Percentiles rank a stretch among this genome's conserved stretches.
phyloP scores from a whole-genome alignment of 352 stramenopile genomes.

The Pythium graminicola region DNA sequence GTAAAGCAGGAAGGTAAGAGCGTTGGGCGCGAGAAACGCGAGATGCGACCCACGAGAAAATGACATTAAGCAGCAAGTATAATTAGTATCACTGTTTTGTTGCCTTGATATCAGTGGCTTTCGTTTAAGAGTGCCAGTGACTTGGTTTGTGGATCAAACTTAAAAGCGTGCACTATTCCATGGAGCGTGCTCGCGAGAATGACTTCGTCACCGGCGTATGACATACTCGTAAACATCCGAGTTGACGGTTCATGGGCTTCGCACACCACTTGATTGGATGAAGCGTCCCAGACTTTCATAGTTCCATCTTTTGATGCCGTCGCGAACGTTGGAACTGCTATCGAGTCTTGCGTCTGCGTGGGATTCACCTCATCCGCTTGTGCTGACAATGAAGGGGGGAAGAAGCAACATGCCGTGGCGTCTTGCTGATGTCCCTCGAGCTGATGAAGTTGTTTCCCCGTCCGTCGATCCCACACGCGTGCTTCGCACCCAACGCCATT shows the following conservation, averaged over 20 bases:
- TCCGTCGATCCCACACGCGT: slow-evolving; percentile 76
- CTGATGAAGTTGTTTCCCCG: slow-evolving; percentile 45
- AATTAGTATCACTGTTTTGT: background rate
- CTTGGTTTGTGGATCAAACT: slow-evolving; percentile 21
- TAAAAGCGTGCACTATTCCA: slow-evolving; percentile 40
- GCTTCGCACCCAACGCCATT: slow-evolving; percentile 73
- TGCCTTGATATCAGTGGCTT: too few relatives aligned
- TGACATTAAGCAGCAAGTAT: background rate
- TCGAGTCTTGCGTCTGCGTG: background rate
- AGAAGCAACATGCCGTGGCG: slow-evolving; percentile 64
- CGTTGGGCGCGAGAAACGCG: background rate
- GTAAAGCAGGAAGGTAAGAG: background rate
- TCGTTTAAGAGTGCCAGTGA: slow-evolving; percentile 6
- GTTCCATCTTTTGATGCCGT: slow-evolving; percentile 77
- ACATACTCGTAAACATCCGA: slow-evolving; percentile 64
- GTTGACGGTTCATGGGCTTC: slow-evolving; percentile 40
- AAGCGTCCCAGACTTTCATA: slow-evolving; percentile 62
- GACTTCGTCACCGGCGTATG: slow-evolving; percentile 24
- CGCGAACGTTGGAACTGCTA: slow-evolving; percentile 32
- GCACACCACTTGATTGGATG: slow-evolving; percentile 22
- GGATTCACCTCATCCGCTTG: background rate
- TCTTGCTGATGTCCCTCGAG: slow-evolving; percentile 71
- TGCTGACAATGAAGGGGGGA: slow-evolving; percentile 13
- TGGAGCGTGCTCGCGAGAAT: slow-evolving; percentile 56
- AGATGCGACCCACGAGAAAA: background rate